Percentiles rank a stretch among this genome's conserved stretches.
phyloP scores from a whole-genome alignment of 805 yeast genomes.

The Zygoascus bituminiphila region DNA sequence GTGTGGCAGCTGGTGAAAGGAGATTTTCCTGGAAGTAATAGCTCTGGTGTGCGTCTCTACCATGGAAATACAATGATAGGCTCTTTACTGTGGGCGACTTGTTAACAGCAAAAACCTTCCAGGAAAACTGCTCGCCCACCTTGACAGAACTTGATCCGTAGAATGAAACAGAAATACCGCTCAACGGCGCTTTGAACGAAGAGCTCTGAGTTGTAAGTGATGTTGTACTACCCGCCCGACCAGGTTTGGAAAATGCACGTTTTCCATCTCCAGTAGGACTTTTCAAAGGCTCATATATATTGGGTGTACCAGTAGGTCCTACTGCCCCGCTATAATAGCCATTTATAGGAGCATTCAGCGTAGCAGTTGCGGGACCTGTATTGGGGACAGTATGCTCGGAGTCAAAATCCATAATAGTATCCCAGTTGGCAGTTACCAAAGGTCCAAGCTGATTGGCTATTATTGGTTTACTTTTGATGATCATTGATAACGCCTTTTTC shows the following conservation, averaged over 20 bases:
- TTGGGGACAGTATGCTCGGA: slow-evolving; percentile 1
- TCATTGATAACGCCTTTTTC: not conserved
- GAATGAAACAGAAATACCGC: slow-evolving; percentile 44
- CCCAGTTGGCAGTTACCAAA: slow-evolving; percentile 30
- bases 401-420: slow-evolving; percentile 29
- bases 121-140: slow-evolving; percentile 51
- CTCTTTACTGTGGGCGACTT: slow-evolving; percentile 43
- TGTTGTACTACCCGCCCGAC: not conserved
- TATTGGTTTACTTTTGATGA: not conserved
- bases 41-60: slow-evolving; percentile 14
- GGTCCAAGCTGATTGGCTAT: slow-evolving; percentile 5
- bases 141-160: slow-evolving; percentile 53
- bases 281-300: not conserved
- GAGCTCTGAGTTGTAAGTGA: slow-evolving; percentile 12
- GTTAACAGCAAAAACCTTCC: slow-evolving; percentile 63
- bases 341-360: not conserved
- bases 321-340: not conserved
- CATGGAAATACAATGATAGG: slow-evolving; percentile 41
- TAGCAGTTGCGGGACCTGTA: not conserved
- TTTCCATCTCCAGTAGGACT: not conserved
- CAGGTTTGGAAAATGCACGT: not conserved
- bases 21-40: not conserved
- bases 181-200: slow-evolving; percentile 9
- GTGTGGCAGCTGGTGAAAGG: not conserved
- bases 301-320: not conserved